phyloP scores from a whole-genome alignment of 495 filamentous ascomycete genomes.

The Aspergillus diversus region DNA sequence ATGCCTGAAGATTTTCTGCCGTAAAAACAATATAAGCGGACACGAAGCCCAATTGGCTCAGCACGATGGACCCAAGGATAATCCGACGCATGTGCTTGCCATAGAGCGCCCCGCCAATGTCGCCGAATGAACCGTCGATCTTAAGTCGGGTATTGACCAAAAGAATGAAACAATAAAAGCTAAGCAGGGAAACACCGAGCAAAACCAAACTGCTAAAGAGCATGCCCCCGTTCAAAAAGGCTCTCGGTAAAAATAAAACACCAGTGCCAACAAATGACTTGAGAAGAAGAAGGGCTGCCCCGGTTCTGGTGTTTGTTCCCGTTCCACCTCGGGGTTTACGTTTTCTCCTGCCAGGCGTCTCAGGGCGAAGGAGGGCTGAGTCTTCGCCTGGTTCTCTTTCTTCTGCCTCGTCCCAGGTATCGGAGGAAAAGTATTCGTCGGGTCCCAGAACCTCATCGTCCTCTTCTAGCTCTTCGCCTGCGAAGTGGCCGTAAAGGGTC shows the following conservation, averaged over 20 bases:
- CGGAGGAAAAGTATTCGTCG: constrained; percentile 83
- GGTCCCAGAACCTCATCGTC: constrained; percentile 86
- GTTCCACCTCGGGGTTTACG: constrained; percentile 70
- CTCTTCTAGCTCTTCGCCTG: constrained; percentile 92
- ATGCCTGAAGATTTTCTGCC: constrained; percentile 91
- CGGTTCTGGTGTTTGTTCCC: constrained; percentile 72
- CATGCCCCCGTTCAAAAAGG: constrained; percentile 95
- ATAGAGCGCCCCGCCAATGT: constrained; percentile 91
- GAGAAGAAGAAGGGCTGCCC: constrained; percentile 79
- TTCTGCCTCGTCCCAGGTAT: constrained; percentile 64
- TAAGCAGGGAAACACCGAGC: constrained; percentile 77
- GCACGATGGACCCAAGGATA: constrained; percentile 87
- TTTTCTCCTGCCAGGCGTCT: constrained; percentile 61
- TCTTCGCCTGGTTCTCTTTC: constrained; percentile 77
- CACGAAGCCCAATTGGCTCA: constrained; percentile 94
- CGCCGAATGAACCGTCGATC: constrained; percentile 89
- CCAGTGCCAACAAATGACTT: constrained; percentile 98
- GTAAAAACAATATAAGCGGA: constrained; percentile 99
- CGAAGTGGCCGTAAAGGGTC: constrained; percentile 94
- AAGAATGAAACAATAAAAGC: constrained; percentile 95
- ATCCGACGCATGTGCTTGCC: constrained; percentile 85
- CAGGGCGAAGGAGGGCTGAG: constrained; percentile 76
- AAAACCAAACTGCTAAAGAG: constrained; percentile 92
- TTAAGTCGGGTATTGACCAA: constrained; percentile 84
- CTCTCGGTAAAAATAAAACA: constrained; percentile 92